Base-by-base conservation (phyloP, 441 rosid genomes). In the Eruca vesicaria region DNA sequence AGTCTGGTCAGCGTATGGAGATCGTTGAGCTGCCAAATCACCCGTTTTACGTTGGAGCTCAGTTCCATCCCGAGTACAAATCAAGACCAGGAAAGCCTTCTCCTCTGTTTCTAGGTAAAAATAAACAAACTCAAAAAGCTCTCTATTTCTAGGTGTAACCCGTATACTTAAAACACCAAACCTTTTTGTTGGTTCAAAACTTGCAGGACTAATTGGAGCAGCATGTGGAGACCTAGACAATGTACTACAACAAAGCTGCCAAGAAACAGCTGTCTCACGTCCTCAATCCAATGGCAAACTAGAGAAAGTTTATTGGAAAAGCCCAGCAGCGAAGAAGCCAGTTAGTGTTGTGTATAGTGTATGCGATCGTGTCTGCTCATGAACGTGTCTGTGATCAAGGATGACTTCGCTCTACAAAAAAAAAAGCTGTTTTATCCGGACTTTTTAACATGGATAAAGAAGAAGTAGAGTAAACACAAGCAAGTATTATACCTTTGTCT, bases 21-120 rank as follows among this genome's bases (percentile, higher is more conserved):
- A 90, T 94, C 60, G 65, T 91, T 74, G 98, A 96, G 83, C 83
- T 96, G 55, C 89, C 81, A 14, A 84, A 70, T 69, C 99, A 96
- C 83, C 99, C 99, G 6, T 96, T 89, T 82, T 96, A 75, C 66
- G 59, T 96, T 8, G 99, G 99, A 48, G 92, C 73, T 66, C 99
- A 96, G 84, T 96, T 96, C 80, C 99, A 96, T 71, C 99, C 99
- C 0, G 99, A 96, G 80, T 96, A 88, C 57, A 93, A 91, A 79
- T 96, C 97, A 70, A 93, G 97, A 81, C 99, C 99, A 0, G 93
- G 92, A 79, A 91, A 90, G 60, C 97, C 99, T 20, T 91, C 98
- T 79, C 86, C 97, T 43, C 66, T 89, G 68, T 96, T 96, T 80
- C 80, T 81, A 84, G 99, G 99, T 95, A 70, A 66, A 43, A 6